Conservation (phyloP, 2,329 filamentous ascomycete species). For the Fusarium sororula region DNA sequence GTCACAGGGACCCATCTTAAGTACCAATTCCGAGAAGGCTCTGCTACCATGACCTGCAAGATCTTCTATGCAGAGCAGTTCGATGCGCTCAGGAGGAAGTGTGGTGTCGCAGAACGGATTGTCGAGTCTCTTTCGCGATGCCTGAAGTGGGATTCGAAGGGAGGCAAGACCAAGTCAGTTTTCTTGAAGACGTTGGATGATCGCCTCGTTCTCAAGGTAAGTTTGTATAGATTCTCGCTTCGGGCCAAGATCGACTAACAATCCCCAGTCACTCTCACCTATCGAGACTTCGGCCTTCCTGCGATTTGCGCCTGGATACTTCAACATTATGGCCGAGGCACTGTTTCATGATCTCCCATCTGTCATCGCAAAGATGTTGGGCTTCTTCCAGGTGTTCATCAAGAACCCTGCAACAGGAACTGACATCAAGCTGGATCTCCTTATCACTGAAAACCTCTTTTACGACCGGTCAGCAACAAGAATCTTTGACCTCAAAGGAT, state of each 20-base stretch:
- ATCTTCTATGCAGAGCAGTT: slow-evolving; percentile 99
- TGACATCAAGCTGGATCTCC: slow-evolving; percentile 92
- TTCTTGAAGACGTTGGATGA: slow-evolving; percentile 98
- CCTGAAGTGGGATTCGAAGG: slow-evolving; percentile 97
- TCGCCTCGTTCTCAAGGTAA: slow-evolving; percentile 84
- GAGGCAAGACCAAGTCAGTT: slow-evolving; percentile 96
- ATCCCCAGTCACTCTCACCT: slow-evolving; percentile 77
- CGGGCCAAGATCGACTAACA: slow-evolving; percentile 14
- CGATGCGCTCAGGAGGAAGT: slow-evolving; percentile 91
- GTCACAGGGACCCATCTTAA: slow-evolving; percentile 92
- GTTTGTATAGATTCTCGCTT: background rate
- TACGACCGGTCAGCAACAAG: slow-evolving; percentile 92
- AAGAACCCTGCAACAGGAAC: slow-evolving; percentile 92
- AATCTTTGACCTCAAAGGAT: slow-evolving; percentile 95
- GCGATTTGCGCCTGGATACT: slow-evolving; percentile 95
- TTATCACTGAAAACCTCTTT: slow-evolving; percentile 98
- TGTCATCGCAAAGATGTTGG: slow-evolving; percentile 98
- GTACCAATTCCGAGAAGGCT: slow-evolving; percentile 93
- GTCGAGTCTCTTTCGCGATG: slow-evolving; percentile 95
- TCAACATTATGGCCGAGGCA: slow-evolving; percentile 95
- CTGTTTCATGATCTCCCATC: slow-evolving; percentile 95
- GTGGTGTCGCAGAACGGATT: slow-evolving; percentile 91
- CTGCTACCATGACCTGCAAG: slow-evolving; percentile 96
- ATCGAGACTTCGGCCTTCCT: slow-evolving; percentile 95
- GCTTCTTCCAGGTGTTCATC: slow-evolving; percentile 96